These are phyloP conservation scores for Haberlea rhodopensis DNA, from an alignment of 257 asterid species.

Conservation along the genomic window DNA sequence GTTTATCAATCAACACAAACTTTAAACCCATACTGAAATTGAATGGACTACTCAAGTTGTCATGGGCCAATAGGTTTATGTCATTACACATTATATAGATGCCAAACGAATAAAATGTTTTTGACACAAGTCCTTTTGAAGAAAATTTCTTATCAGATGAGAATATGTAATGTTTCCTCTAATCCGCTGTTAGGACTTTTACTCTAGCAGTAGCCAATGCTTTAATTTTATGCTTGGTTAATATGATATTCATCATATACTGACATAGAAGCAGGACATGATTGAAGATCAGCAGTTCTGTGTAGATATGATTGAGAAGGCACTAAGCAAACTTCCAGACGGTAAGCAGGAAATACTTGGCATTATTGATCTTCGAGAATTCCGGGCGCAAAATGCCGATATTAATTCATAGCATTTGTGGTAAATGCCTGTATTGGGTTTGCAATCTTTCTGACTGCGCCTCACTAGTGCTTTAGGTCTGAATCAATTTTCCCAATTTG, in stretches of 20 bases:
- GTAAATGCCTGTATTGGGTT: constrained; percentile 35
- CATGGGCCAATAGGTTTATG: not conserved
- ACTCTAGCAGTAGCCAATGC: not conserved
- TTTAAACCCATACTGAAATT: not conserved
- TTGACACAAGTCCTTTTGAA: not conserved
- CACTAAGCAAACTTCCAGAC: constrained; percentile 57
- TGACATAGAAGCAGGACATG: constrained; percentile 43
- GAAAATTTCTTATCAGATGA: constrained; percentile 2
- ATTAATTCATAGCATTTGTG: constrained; percentile 76
- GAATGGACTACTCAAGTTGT: not conserved
- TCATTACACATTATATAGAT: not conserved
- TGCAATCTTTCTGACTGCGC: not conserved
- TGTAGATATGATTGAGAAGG: constrained; percentile 78
- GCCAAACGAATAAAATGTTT: not conserved
- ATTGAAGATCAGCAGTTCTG: constrained; percentile 79
- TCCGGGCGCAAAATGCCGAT: constrained; percentile 68
- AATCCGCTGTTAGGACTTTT: not conserved
- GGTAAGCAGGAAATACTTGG: constrained; percentile 69
- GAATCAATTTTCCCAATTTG: not conserved
- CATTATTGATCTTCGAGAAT: constrained; percentile 73
- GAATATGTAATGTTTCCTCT: constrained; percentile 3
- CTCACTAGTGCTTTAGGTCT: not conserved
- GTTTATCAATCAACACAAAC: constrained; percentile 1
- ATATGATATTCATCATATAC: constrained; percentile 4
- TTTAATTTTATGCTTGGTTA: not conserved